Percentiles rank a stretch among this genome's conserved stretches.
Evolutionary conservation across 75 land plant genomes (phyloP).

Genomic region (Pinus taeda): DNA sequence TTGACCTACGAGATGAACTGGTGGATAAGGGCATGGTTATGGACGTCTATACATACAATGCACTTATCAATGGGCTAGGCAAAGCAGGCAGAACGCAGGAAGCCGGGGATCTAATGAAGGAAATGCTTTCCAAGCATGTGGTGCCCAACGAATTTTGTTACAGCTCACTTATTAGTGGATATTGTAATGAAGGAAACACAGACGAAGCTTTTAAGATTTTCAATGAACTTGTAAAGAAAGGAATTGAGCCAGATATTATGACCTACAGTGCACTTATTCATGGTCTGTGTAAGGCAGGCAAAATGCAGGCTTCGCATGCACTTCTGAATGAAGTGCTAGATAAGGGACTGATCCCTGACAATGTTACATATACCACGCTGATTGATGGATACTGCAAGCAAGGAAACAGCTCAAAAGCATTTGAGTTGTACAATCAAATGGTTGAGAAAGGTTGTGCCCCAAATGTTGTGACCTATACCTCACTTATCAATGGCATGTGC

Average conservation of each 20-base stretch:
- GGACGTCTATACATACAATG: slow-evolving; percentile 57
- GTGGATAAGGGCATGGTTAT: slow-evolving; percentile 44
- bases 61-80: slow-evolving; percentile 68
- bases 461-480: slow-evolving; percentile 57
- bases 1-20: slow-evolving; percentile 53
- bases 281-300: slow-evolving; percentile 52
- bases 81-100: slow-evolving; percentile 48
- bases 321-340: slow-evolving; percentile 51
- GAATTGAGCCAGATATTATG: slow-evolving; percentile 41
- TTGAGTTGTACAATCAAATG: slow-evolving; percentile 53
- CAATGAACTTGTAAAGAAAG: slow-evolving; percentile 51
- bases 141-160: slow-evolving; percentile 55
- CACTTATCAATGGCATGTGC: slow-evolving; percentile 71
- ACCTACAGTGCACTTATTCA: slow-evolving; percentile 60
- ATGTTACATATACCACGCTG: slow-evolving; percentile 61
- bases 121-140: slow-evolving; percentile 50
- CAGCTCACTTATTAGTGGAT: slow-evolving; percentile 43
- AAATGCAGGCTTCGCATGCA: slow-evolving; percentile 44
- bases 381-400: slow-evolving; percentile 60
- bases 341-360: slow-evolving; percentile 39
- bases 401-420: slow-evolving; percentile 42
- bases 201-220: slow-evolving; percentile 43
- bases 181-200: slow-evolving; percentile 45
- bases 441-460: slow-evolving; percentile 46
- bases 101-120: slow-evolving; percentile 53